phyloP scores from a whole-genome alignment of 2,329 filamentous ascomycete genomes.

The Exserohilum turcica region DNA sequence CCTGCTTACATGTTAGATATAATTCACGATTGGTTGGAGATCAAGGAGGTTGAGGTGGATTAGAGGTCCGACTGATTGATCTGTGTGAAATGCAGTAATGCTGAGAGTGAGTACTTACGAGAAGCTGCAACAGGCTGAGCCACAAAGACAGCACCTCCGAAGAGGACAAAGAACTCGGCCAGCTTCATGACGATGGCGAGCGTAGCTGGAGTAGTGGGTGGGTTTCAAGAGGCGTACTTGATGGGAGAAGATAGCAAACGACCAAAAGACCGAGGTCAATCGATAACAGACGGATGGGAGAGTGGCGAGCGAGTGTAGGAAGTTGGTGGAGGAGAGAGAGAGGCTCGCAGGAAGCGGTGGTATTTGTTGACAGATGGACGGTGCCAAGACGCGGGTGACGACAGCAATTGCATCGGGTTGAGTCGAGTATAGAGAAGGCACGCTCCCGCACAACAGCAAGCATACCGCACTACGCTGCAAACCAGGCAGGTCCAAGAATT shows the following conservation, averaged over 20 bases:
- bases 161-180: conserved; percentile 28
- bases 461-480: conserved; percentile 1
- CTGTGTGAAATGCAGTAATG: not conserved
- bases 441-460: conserved; percentile 24
- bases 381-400: conserved; percentile 25
- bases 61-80: not conserved
- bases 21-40: not conserved
- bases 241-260: conserved; percentile 23
- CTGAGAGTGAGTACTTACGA: conserved; percentile 22
- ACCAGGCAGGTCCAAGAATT: not conserved
- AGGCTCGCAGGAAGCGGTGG: conserved; percentile 7
- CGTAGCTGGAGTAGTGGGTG: conserved; percentile 16
- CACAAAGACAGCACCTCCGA: conserved; percentile 30
- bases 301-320: conserved; percentile 35
- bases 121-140: conserved; percentile 25
- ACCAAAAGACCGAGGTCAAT: conserved; percentile 12
- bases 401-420: conserved; percentile 2
- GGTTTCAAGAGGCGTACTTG: conserved; percentile 21
- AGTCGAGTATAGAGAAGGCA: conserved; percentile 17
- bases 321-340: conserved; percentile 20
- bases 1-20: conserved; percentile 18
- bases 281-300: conserved; percentile 15
- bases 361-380: conserved; percentile 19
- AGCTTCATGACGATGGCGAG: conserved; percentile 35
- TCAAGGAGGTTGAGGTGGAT: not conserved